phyloP scores from a whole-genome alignment of 2,329 filamentous ascomycete genomes.

The Pestalotiopsis sp. region DNA sequence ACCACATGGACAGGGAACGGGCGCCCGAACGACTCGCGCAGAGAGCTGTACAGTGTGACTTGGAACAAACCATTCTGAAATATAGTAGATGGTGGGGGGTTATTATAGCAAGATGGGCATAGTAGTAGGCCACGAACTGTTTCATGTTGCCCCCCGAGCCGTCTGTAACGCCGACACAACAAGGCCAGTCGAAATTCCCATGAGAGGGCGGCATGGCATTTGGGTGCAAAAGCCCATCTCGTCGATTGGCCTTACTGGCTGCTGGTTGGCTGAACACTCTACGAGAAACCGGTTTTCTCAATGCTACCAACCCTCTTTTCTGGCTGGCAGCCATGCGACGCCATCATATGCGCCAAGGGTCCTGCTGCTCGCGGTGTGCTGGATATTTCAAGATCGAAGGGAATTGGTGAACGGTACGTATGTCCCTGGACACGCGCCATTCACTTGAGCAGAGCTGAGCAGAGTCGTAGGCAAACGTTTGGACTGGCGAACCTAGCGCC shows the following conservation, averaged over 20 bases:
- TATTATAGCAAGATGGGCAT: neutral
- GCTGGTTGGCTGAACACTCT: neutral
- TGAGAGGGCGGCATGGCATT: constrained; percentile 1
- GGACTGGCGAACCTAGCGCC: no score
- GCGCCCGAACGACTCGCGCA: neutral
- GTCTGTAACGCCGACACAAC: neutral
- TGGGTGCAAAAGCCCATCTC: neutral
- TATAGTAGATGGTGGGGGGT: neutral
- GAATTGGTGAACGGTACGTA: neutral
- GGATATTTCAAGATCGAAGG: neutral
- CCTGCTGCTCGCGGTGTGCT: neutral
- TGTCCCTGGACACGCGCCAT: neutral
- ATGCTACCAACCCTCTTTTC: neutral
- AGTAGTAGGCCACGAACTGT: neutral
- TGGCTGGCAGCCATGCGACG: neutral
- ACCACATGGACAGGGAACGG: neutral
- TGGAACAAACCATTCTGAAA: neutral
- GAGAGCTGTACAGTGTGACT: neutral
- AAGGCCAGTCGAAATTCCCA: neutral
- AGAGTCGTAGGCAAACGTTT: no score
- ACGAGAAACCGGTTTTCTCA: constrained; percentile 1
- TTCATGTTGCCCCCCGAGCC: neutral
- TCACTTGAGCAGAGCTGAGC: neutral
- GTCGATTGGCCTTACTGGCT: neutral
- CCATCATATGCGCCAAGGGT: neutral